Evolutionary conservation across 371 early-diverging fungal genomes (phyloP).

Genomic region (Actinomucor elegans): DNA sequence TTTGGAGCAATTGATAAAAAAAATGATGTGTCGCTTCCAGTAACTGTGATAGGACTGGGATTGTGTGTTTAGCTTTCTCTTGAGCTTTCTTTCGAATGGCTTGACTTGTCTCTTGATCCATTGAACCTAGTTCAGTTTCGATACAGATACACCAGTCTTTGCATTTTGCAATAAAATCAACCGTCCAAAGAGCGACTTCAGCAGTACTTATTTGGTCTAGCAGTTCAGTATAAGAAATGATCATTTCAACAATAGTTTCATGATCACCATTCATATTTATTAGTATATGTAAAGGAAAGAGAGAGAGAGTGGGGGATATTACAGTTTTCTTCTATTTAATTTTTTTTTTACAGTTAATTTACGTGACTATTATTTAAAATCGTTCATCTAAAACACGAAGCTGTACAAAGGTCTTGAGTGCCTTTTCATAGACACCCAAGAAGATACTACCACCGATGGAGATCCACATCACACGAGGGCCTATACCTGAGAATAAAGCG

Average conservation of each 20-base stretch:
- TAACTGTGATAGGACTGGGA: conserved; percentile 14
- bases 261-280: neutral
- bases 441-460: conserved; percentile 94
- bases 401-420: conserved; percentile 53
- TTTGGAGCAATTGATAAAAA: conserved; percentile 26
- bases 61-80: neutral
- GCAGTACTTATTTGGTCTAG: conserved; percentile 20
- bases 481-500: conserved; percentile 84
- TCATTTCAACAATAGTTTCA: conserved; percentile 14
- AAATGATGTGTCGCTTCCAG: conserved; percentile 26
- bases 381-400: conserved; percentile 36
- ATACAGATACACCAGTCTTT: conserved; percentile 32
- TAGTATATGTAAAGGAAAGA: neutral
- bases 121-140: conserved; percentile 31
- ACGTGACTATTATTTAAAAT: conserved; percentile 5
- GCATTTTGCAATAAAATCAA: conserved; percentile 23
- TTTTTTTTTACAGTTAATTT: neutral
- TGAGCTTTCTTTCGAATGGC: conserved; percentile 6
- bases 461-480: conserved; percentile 95
- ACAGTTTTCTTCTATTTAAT: neutral
- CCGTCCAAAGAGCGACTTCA: conserved; percentile 25
- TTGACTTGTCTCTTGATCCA: conserved; percentile 6
- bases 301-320: neutral
- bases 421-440: conserved; percentile 92
- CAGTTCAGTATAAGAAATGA: conserved; percentile 22